Evolutionary conservation across 192 early-diverging fungal genomes (phyloP).

Genomic region (Chytriomyces confervae): DNA sequence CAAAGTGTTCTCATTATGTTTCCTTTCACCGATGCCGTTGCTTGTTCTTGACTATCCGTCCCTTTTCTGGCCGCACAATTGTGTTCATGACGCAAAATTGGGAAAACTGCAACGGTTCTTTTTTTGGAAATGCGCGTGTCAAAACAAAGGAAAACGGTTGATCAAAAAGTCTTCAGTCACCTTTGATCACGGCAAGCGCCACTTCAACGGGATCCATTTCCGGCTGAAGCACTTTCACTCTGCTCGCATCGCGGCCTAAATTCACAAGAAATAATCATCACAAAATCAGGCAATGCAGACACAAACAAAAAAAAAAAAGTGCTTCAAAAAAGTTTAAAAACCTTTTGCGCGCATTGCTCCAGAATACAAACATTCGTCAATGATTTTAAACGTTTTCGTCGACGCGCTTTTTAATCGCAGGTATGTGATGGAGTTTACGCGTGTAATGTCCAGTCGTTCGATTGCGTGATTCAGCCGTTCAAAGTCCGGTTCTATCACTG

Average conservation of each 20-base stretch:
- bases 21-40: conserved; percentile 2
- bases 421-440: conserved; percentile 28
- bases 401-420: conserved; percentile 22
- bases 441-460: conserved; percentile 4
- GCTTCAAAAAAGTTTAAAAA: not conserved
- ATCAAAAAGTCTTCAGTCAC: not conserved
- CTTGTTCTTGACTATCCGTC: conserved; percentile 21
- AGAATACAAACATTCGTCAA: conserved; percentile 22
- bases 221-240: conserved; percentile 20
- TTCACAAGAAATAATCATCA: not conserved
- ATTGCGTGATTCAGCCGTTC: not conserved
- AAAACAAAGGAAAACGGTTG: not conserved
- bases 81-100: conserved; percentile 34
- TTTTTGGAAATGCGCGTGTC: not conserved
- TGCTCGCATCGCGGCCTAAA: conserved; percentile 8
- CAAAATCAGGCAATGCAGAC: not conserved
- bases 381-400: conserved; percentile 18
- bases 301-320: not conserved
- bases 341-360: conserved; percentile 13
- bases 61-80: conserved; percentile 25
- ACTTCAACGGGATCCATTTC: conserved; percentile 30
- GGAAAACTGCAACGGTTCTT: conserved; percentile 13
- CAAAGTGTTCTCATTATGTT: not conserved
- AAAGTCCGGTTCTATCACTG: conserved; percentile 8
- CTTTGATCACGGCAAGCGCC: conserved; percentile 19